Evolutionary conservation across 164 flowering plant species (phyloP), one percentile per base, ranked within the genome.

Genomic region (Platanus orientalis): DNA sequence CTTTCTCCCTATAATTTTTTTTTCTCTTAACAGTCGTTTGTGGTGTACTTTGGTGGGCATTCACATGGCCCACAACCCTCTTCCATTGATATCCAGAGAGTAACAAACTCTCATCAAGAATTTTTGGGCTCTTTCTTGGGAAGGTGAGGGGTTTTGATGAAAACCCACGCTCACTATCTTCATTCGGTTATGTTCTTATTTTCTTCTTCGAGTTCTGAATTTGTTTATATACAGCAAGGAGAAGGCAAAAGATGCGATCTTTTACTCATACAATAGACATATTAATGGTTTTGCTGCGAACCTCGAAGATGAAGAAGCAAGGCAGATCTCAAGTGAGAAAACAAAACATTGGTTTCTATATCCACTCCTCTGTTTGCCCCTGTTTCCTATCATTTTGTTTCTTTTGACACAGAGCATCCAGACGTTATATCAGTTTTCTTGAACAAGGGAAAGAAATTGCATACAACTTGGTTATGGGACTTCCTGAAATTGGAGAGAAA

Each of bases 251-350:
- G 82, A 82, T 3, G 73, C 87, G 0, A 75, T 84, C 5, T 53
- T 80, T 57, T 76, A 78, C 67, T 82, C 87, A 0, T 84, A 81
- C 62, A 69, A 30, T 1, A 73, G 60, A 39, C 42, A 75, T 30
- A 79, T 86, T 61, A 84, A 86, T 70, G 92, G 89, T 13, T 86
- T 86, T 68, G 81, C 83, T 16, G 92, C 92, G 1, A 51, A 10
- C 13, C 79, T 86, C 12, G 83, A 80, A 6, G 86, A 82, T 23
- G 79, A 83, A 32, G 76, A 75, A 34, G 92, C 79, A 9, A 73
- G 64, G 4, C 65, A 66, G 34, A 75, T 86, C 51, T 74, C 78
- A 57, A 70, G 90, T 85, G 74, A 39, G 65, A 57, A 1, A 1
- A 32, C 36, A 23, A 34, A 9, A 13, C 0, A 3, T 45, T 1